Evolutionary conservation across 192 early-diverging fungal genomes (phyloP).

Genomic region (Coemansia reversa): DNA sequence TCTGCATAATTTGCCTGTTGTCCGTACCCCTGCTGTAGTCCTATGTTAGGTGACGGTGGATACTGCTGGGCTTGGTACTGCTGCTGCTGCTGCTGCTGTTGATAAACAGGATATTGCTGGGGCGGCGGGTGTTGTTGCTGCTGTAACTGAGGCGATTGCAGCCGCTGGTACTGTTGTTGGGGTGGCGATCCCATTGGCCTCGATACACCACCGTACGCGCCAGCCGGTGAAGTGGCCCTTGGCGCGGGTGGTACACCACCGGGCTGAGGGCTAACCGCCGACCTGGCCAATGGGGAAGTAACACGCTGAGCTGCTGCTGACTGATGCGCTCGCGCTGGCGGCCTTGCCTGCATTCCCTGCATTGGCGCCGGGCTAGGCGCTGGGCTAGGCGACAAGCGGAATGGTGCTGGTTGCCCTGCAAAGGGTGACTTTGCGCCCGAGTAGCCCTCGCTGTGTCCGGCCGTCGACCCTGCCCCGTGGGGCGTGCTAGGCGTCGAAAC

Average conservation of each 20-base stretch:
- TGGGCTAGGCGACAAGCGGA: conserved; percentile 25
- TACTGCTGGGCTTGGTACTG: conserved; percentile 15
- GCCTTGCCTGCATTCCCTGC: conserved; percentile 1
- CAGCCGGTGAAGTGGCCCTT: conserved; percentile 6
- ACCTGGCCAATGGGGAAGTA: conserved; percentile 38
- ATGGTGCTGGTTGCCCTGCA: conserved; percentile 40
- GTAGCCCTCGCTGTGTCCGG: conserved; percentile 12
- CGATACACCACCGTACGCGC: conserved; percentile 9
- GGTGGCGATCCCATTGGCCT: conserved; percentile 24
- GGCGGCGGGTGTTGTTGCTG: conserved; percentile 10
- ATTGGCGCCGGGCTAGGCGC: conserved; percentile 20
- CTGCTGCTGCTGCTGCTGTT: conserved; percentile 21
- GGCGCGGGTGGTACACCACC: background rate
- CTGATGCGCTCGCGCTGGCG: conserved; percentile 11
- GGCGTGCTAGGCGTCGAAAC: conserved; percentile 38
- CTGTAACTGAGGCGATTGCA: conserved; percentile 5
- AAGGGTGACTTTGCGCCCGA: conserved; percentile 29
- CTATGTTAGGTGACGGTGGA: background rate
- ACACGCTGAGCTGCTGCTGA: conserved; percentile 23
- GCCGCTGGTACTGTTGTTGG: conserved; percentile 6
- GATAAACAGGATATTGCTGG: conserved; percentile 6
- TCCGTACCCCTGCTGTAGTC: conserved; percentile 3
- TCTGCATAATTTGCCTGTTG: background rate
- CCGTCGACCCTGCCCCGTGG: conserved; percentile 5
- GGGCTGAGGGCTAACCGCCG: conserved; percentile 11